Evolutionary conservation across 202 grass and related monocot species (phyloP).

Genomic region (Zizania palustris): DNA sequence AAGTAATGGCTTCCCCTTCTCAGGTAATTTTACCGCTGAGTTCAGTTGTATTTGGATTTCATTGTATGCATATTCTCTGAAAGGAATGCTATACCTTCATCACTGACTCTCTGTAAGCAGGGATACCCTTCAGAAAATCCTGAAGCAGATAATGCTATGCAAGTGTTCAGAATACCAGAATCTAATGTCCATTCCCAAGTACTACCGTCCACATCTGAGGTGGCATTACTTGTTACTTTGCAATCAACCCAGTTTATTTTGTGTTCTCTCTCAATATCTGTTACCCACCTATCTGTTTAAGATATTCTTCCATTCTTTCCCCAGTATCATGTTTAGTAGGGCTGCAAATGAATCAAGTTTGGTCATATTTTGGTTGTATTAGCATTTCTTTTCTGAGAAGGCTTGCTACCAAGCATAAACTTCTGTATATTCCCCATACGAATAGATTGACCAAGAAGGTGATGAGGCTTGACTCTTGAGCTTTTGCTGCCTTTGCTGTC

Average conservation of each 20-base stretch:
- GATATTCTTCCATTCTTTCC: background rate
- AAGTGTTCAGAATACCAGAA: conserved; percentile 56
- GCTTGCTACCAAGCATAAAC: background rate
- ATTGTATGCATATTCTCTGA: background rate
- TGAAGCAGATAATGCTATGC: conserved; percentile 48
- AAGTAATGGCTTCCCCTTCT: conserved; percentile 59
- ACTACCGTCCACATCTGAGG: conserved; percentile 57
- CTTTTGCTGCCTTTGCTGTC: background rate
- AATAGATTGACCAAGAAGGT: background rate
- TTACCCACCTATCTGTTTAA: background rate
- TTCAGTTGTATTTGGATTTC: conserved; percentile 12
- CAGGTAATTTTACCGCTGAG: conserved; percentile 49
- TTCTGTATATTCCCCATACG: background rate
- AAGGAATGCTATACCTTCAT: background rate
- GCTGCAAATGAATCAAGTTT: conserved; percentile 17
- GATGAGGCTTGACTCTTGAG: background rate
- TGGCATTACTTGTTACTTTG: conserved; percentile 22
- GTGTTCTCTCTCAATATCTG: background rate
- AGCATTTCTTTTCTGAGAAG: background rate
- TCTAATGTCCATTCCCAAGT: conserved; percentile 53
- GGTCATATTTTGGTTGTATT: conserved; percentile 14
- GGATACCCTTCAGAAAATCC: conserved; percentile 43
- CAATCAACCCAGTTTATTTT: background rate
- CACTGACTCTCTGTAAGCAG: conserved; percentile 33
- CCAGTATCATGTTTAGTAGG: background rate